A percentile compares a stretch with the other conserved stretches of the same genome.
phyloP scores from a whole-genome alignment of 371 early-diverging fungal genomes.

The Capniomyces stellatus region DNA sequence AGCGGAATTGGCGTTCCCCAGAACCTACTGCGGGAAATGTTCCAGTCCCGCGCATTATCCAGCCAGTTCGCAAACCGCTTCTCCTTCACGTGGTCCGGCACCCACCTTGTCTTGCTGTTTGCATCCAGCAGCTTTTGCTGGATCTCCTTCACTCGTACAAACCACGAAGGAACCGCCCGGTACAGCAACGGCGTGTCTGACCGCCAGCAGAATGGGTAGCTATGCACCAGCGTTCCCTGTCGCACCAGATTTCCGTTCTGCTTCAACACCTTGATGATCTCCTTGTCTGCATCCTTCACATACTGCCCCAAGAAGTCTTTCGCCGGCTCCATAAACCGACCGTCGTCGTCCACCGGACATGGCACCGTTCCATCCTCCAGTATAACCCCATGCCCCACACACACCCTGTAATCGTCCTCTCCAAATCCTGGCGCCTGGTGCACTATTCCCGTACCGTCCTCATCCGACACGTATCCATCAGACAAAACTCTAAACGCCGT shows the following conservation, averaged over 20 bases:
- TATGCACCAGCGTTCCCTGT: slow-evolving; percentile 76
- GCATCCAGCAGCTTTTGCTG: slow-evolving; percentile 73
- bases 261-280: slow-evolving; percentile 85
- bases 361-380: slow-evolving; percentile 71
- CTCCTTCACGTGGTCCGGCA: slow-evolving; percentile 94
- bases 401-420: slow-evolving; percentile 99
- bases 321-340: slow-evolving; percentile 70
- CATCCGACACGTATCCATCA: slow-evolving; percentile 91
- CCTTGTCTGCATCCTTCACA: slow-evolving; percentile 98
- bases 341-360: slow-evolving; percentile 92
- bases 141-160: slow-evolving; percentile 81
- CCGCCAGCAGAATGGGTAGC: slow-evolving; percentile 95
- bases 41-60: slow-evolving; percentile 98
- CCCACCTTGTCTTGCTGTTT: slow-evolving; percentile 91
- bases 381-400: slow-evolving; percentile 68
- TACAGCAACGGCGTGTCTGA: slow-evolving; percentile 99
- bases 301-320: slow-evolving; percentile 76
- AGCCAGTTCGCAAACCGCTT: slow-evolving; percentile 99
- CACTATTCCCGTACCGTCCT: slow-evolving; percentile 98
- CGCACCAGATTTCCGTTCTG: slow-evolving; percentile 63
- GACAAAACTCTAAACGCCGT: slow-evolving; percentile 76
- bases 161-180: slow-evolving; percentile 98
- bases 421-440: slow-evolving; percentile 99
- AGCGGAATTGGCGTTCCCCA: slow-evolving; percentile 99
- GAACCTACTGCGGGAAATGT: slow-evolving; percentile 97